A percentile compares a stretch with the other conserved stretches of the same genome.
phyloP scores from a whole-genome alignment of 192 early-diverging fungal genomes.

The Piromyces sp. region DNA sequence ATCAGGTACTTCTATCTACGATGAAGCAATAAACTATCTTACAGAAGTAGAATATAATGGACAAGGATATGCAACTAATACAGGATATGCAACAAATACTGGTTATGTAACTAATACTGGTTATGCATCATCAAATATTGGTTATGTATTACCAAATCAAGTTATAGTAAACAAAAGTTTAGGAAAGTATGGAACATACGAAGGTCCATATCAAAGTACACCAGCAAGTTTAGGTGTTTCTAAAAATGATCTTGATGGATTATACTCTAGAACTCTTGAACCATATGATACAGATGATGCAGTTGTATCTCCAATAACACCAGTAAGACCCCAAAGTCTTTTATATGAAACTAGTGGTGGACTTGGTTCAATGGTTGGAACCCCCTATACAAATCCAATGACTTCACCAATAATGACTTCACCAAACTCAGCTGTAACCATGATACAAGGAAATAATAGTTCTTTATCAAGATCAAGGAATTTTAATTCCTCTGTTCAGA shows the following conservation, averaged over 20 bases:
- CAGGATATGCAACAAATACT: no score
- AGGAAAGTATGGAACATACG: not conserved
- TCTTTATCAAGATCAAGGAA: not conserved
- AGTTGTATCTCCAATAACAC: not conserved
- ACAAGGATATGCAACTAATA: not conserved
- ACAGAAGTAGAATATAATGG: not conserved
- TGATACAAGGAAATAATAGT: not conserved
- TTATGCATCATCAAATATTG: no score
- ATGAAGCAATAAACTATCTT: not conserved
- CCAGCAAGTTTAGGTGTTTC: not conserved
- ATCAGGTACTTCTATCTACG: not conserved
- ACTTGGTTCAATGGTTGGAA: no score
- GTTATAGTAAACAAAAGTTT: not conserved
- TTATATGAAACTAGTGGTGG: not conserved
- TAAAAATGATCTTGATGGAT: not conserved
- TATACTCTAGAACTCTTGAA: not conserved
- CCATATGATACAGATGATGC: not conserved
- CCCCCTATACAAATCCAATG: no score
- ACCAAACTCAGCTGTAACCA: not conserved
- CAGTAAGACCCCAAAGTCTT: not conserved
- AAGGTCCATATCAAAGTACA: not conserved
- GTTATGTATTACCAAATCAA: not conserved
- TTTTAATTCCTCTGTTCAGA: not conserved
- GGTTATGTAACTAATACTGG: no score
- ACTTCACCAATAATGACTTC: no score